A percentile compares a stretch with the other conserved stretches of the same genome.
Evolutionary conservation across 345 rosid genomes (phyloP).

Genomic region (Garcia nutans): DNA sequence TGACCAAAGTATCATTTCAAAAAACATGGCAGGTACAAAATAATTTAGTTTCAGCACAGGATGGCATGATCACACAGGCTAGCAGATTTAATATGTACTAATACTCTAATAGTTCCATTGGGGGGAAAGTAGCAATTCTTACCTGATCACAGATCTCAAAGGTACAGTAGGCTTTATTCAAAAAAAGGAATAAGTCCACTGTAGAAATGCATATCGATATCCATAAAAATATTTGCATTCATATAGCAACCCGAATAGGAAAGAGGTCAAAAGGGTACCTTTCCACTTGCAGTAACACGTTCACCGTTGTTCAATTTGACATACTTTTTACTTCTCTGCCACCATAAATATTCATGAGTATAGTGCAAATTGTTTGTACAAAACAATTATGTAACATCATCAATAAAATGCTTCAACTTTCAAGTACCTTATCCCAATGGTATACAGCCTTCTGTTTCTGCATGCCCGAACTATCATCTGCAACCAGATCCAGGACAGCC

Average conservation of each 20-base stretch:
- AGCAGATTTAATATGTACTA: no score
- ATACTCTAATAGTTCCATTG: no score
- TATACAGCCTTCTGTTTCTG: constrained; percentile 67
- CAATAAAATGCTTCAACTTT: constrained; percentile 8
- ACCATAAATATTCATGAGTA: constrained; percentile 25
- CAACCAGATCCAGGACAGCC: constrained; percentile 94
- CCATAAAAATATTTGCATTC: no score
- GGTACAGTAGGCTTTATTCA: no score
- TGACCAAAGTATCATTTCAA: no score
- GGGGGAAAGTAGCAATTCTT: no score
- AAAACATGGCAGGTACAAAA: no score
- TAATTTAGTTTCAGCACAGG: no score
- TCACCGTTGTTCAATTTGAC: constrained; percentile 94
- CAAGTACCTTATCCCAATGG: constrained; percentile 95
- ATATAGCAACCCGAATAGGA: not conserved
- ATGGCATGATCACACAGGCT: no score
- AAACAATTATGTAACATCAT: not conserved
- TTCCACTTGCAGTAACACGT: constrained; percentile 95
- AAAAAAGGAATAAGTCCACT: no score
- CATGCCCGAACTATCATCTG: constrained; percentile 77
- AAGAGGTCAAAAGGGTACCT: constrained; percentile 49
- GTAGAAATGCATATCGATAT: no score
- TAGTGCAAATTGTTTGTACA: not conserved
- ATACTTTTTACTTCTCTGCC: constrained; percentile 91
- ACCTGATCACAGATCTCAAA: no score